Conservation (phyloP, 345 rosid genomes). For the Eutrema japonicum region DNA sequence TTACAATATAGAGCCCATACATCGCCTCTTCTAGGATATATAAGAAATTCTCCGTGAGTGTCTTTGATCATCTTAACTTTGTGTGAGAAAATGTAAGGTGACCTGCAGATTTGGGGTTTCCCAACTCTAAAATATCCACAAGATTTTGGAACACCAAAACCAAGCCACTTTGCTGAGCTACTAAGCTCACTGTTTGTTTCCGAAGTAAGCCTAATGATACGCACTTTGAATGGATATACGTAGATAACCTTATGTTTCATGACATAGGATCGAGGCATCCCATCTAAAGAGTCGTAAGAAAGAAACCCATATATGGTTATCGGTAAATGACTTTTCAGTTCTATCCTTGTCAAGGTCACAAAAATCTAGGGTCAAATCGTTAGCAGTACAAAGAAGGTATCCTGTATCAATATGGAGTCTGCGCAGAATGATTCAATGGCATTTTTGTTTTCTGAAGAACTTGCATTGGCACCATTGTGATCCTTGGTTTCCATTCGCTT, state of each 20-base stretch:
- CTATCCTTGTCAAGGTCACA: constrained; percentile 70
- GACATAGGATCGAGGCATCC: constrained; percentile 77
- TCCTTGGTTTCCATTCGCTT: constrained; percentile 33
- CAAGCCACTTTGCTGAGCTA: constrained; percentile 89
- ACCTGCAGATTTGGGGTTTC: constrained; percentile 46
- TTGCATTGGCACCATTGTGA: constrained; percentile 32
- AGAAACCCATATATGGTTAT: constrained; percentile 69
- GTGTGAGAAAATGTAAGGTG: constrained; percentile 69
- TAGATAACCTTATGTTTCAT: constrained; percentile 61
- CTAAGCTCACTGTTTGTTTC: constrained; percentile 51
- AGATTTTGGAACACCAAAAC: constrained; percentile 61
- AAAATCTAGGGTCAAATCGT: constrained; percentile 51
- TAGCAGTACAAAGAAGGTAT: neutral
- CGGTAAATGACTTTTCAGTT: constrained; percentile 57
- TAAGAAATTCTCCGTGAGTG: constrained; percentile 46
- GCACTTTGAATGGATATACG: constrained; percentile 58
- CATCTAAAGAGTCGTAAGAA: constrained; percentile 64
- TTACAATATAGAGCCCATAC: constrained; percentile 75
- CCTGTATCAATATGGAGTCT: constrained; percentile 9
- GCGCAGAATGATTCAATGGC: constrained; percentile 23
- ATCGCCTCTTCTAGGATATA: constrained; percentile 69
- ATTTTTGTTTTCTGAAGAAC: constrained; percentile 31
- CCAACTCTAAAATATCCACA: constrained; percentile 68
- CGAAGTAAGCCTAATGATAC: constrained; percentile 62
- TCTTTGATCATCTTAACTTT: constrained; percentile 56